Conservation (phyloP, 1,139 yeast genomes). For the Hansenula anomala region DNA sequence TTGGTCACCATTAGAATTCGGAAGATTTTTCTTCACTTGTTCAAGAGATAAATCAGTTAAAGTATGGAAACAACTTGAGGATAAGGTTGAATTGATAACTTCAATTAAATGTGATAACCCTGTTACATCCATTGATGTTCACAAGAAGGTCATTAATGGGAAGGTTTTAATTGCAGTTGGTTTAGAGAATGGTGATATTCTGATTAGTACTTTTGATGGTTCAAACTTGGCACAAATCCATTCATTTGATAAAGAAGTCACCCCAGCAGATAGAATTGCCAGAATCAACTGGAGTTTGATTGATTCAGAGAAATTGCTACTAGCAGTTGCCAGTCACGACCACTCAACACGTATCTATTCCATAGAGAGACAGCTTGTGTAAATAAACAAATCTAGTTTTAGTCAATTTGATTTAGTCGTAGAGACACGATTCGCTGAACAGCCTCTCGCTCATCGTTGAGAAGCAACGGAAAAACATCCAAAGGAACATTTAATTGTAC, state of each 20-base stretch:
- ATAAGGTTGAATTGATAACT: slow-evolving; percentile 23
- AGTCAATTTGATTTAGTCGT: background rate
- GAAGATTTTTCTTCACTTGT: slow-evolving; percentile 62
- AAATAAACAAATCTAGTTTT: background rate
- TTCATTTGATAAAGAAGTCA: slow-evolving; percentile 31
- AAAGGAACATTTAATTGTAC: too few species aligned
- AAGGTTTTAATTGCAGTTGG: slow-evolving; percentile 57
- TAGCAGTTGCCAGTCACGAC: slow-evolving; percentile 72
- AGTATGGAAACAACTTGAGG: slow-evolving; percentile 46
- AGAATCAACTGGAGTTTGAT: slow-evolving; percentile 51
- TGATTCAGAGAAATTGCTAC: slow-evolving; percentile 23
- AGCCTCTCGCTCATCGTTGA: background rate
- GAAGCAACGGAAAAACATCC: background rate
- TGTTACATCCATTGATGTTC: slow-evolving; percentile 69
- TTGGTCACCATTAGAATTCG: slow-evolving; percentile 56
- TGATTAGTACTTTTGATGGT: slow-evolving; percentile 26
- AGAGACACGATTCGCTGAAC: background rate
- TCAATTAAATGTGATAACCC: slow-evolving; percentile 45
- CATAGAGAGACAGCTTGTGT: slow-evolving; percentile 1
- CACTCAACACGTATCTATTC: slow-evolving; percentile 58
- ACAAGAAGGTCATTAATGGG: slow-evolving; percentile 24
- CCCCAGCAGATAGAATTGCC: slow-evolving; percentile 59
- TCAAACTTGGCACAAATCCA: slow-evolving; percentile 24
- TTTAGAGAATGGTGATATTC: slow-evolving; percentile 57
- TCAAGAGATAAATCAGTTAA: slow-evolving; percentile 83